phyloP scores from a whole-genome alignment of 352 stramenopile genomes.

The Globisporangium acanthophoron region DNA sequence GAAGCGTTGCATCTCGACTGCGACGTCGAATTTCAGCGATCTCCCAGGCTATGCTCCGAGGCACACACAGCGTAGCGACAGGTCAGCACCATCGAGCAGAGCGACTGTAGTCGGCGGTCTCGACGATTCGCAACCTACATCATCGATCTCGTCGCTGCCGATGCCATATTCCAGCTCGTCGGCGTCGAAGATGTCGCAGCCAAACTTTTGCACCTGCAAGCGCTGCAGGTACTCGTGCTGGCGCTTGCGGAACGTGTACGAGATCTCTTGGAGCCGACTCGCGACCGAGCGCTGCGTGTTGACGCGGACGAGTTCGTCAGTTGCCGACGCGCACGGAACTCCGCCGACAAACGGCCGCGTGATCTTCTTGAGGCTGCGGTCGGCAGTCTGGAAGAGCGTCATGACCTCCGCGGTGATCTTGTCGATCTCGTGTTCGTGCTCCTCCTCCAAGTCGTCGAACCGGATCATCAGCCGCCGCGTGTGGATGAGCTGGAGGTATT shows the following conservation, averaged over 20 bases:
- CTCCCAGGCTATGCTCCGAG: neutral
- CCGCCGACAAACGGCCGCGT: conserved; percentile 49
- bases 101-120: neutral
- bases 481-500: conserved; percentile 77
- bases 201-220: conserved; percentile 69
- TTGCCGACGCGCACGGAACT: conserved; percentile 33
- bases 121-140: neutral
- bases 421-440: conserved; percentile 72
- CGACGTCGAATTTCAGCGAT: conserved; percentile 25
- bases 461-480: conserved; percentile 77
- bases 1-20: conserved; percentile 28
- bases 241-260: conserved; percentile 47
- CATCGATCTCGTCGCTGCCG: neutral
- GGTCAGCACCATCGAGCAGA: neutral
- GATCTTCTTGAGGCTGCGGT: conserved; percentile 67
- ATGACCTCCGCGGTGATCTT: conserved; percentile 59
- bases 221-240: conserved; percentile 73
- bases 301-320: conserved; percentile 49
- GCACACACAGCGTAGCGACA: neutral
- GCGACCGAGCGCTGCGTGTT: conserved; percentile 73
- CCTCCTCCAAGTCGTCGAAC: conserved; percentile 61
- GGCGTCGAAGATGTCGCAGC: conserved; percentile 55
- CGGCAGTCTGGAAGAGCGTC: conserved; percentile 56
- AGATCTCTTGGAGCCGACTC: conserved; percentile 53
- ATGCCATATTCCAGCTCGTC: conserved; percentile 13